Percentiles rank a stretch among this genome's conserved stretches.
Conservation (phyloP, 1,284 basidiomycete genomes). For the Ceratobasidium sp. region DNA sequence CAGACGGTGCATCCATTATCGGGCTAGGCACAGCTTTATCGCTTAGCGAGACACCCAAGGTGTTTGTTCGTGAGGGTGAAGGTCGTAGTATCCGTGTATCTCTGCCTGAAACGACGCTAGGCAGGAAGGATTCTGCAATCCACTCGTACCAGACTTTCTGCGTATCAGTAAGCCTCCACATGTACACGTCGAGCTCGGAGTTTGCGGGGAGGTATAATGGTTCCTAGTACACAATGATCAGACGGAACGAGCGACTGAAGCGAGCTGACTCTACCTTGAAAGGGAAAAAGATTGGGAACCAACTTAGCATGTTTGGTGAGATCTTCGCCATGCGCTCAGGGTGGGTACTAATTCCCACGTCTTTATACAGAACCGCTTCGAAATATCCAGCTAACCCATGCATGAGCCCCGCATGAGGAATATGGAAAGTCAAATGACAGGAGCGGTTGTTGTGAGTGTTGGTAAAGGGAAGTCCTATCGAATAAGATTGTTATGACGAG, state of each 20-base stretch:
- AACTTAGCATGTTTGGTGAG: conserved; percentile 96
- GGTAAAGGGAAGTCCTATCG: conserved; percentile 80
- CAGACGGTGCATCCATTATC: conserved; percentile 66
- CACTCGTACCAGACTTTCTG: conserved; percentile 99
- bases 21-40: conserved; percentile 53
- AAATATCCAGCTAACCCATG: conserved; percentile 99
- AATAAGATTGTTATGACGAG: not conserved
- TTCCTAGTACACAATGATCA: conserved; percentile 67
- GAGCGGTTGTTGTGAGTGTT: conserved; percentile 91
- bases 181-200: conserved; percentile 91
- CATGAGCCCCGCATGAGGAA: conserved; percentile 94
- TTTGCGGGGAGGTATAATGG: conserved; percentile 94
- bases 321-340: conserved; percentile 87
- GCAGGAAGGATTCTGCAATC: conserved; percentile 93
- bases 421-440: conserved; percentile 87
- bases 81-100: conserved; percentile 40
- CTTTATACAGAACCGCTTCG: conserved; percentile 92
- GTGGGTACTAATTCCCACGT: conserved; percentile 93
- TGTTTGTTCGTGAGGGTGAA: conserved; percentile 40
- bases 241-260: not conserved
- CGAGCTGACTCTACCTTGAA: conserved; percentile 71
- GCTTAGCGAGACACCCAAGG: conserved; percentile 12
- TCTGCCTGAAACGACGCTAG: conserved; percentile 53
- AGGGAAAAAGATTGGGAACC: conserved; percentile 99
- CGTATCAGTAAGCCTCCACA: conserved; percentile 93